Evolutionary conservation across 2,329 filamentous ascomycete genomes (phyloP).

Genomic region (Fusarium phyllophilum): DNA sequence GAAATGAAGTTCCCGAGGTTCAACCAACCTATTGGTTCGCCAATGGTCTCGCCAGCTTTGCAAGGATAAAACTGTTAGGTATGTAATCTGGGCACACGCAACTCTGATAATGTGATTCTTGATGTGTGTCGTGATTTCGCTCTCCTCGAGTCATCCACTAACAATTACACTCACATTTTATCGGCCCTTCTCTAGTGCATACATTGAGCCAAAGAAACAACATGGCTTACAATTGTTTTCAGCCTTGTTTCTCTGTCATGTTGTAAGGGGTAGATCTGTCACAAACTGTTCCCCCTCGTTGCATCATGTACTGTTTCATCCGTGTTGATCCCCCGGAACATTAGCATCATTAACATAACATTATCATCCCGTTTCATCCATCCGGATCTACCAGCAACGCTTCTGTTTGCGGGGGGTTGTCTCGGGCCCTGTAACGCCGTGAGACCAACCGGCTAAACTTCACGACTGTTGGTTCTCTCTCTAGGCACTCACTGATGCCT

Average conservation of each 20-base stretch:
- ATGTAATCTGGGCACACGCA: slow-evolving; percentile 17
- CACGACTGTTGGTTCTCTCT: background rate
- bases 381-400: slow-evolving; percentile 19
- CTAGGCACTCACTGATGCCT: background rate
- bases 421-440: slow-evolving; percentile 18
- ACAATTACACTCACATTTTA: slow-evolving; percentile 2
- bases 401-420: slow-evolving; percentile 29
- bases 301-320: slow-evolving; percentile 37
- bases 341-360: slow-evolving; percentile 14
- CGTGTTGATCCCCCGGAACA: slow-evolving; percentile 24
- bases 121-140: background rate
- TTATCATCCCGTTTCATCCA: slow-evolving; percentile 8
- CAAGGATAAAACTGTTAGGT: background rate
- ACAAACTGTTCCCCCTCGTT: slow-evolving; percentile 23
- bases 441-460: background rate
- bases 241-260: slow-evolving; percentile 20
- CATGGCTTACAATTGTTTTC: background rate
- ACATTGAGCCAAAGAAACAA: background rate
- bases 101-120: background rate
- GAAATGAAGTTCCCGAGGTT: slow-evolving; percentile 20
- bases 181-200: slow-evolving; percentile 26
- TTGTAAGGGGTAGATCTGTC: slow-evolving; percentile 26
- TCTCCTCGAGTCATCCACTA: background rate
- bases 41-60: slow-evolving; percentile 13
- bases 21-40: slow-evolving; percentile 20